phyloP scores from a whole-genome alignment of 345 rosid genomes.

The Salix dunnii region DNA sequence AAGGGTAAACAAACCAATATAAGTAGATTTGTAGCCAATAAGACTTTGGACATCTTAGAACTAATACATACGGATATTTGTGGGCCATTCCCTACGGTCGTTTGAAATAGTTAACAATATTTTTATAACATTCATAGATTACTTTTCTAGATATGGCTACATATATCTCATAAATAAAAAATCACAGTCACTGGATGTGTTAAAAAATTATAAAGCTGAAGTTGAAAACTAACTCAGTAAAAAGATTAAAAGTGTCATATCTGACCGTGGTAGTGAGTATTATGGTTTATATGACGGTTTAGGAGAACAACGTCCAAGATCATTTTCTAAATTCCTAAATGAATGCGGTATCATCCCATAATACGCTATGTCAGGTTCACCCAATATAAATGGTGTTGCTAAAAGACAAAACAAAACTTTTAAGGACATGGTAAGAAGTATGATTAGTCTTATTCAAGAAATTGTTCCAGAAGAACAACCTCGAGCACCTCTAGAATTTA shows the following conservation, averaged over 20 bases:
- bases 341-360: too few relatives aligned
- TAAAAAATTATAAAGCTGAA: not conserved
- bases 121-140: not conserved
- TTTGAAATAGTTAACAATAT: not conserved
- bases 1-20: too few relatives aligned
- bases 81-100: slow-evolving; percentile 14
- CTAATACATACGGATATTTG: slow-evolving; percentile 14
- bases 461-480: too few relatives aligned
- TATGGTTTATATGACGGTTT: not conserved
- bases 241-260: not conserved
- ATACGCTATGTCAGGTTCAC: too few relatives aligned
- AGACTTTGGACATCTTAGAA: slow-evolving; percentile 5
- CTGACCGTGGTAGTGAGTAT: not conserved
- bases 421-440: too few relatives aligned
- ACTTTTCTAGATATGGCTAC: not conserved
- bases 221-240: not conserved
- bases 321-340: not conserved
- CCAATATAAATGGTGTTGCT: too few relatives aligned
- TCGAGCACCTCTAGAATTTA: too few relatives aligned
- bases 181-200: not conserved
- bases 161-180: not conserved
- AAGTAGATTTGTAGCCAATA: too few relatives aligned
- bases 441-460: too few relatives aligned
- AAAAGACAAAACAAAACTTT: too few relatives aligned
- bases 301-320: not conserved